These are phyloP conservation scores for Entomortierella beljakovae DNA, from an alignment of 192 early-diverging fungal genomes.

Conservation along the genomic window DNA sequence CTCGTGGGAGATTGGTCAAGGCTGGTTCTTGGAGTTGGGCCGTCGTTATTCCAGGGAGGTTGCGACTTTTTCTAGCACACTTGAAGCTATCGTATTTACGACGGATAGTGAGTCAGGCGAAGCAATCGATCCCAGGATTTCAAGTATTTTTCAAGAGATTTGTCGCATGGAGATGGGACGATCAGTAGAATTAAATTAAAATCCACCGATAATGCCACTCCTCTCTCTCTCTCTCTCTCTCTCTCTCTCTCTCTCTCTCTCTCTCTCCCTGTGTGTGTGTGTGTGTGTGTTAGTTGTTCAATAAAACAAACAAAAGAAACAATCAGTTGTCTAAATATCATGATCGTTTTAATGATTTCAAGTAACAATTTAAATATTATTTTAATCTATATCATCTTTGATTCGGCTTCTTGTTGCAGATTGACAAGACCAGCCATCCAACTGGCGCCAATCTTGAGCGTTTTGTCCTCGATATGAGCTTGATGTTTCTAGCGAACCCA, in stretches of 20 bases:
- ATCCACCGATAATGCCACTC: too few relatives aligned
- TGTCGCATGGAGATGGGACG: conserved; percentile 54
- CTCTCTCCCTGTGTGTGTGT: too few relatives aligned
- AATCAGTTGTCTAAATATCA: too few relatives aligned
- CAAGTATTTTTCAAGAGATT: conserved; percentile 49
- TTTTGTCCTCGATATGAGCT: conserved; percentile 40
- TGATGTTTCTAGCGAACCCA: conserved; percentile 22
- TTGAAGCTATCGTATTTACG: conserved; percentile 63
- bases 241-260: too few relatives aligned
- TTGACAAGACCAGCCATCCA: conserved; percentile 50
- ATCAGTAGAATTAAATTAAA: conserved; percentile 48
- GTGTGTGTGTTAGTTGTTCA: too few relatives aligned
- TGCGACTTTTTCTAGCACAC: conserved; percentile 52
- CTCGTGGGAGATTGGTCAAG: conserved; percentile 53
- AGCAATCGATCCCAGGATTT: conserved; percentile 31
- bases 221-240: too few relatives aligned
- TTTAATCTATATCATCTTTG: neutral
- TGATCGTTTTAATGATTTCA: too few relatives aligned
- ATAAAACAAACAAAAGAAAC: too few relatives aligned
- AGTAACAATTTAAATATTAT: too few relatives aligned
- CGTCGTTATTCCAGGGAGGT: conserved; percentile 67
- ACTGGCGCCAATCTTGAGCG: conserved; percentile 42
- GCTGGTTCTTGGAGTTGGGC: conserved; percentile 70
- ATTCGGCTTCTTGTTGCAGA: conserved; percentile 30
- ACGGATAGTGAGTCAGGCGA: conserved; percentile 40